Percentiles rank a stretch among this genome's conserved stretches.
phyloP scores from a whole-genome alignment of 768 basidiomycete genomes.

The Lactifluus rugatus region DNA sequence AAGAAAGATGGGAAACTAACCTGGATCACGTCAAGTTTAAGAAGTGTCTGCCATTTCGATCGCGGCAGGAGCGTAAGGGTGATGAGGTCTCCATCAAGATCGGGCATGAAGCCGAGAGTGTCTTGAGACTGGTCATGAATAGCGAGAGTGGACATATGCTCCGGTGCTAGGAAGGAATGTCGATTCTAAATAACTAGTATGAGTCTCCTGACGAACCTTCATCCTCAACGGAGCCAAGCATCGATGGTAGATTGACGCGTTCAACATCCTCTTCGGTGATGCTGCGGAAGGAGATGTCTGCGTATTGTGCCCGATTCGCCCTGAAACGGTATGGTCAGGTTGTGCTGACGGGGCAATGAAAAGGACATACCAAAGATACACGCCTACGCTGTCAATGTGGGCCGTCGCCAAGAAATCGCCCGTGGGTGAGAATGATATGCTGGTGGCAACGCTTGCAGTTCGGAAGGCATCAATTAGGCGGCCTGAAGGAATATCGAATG shows the following conservation, averaged over 20 bases:
- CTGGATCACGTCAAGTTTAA: conserved; percentile 91
- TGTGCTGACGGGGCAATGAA: not conserved
- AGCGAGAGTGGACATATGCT: conserved; percentile 56
- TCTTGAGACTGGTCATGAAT: conserved; percentile 53
- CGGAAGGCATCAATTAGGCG: conserved; percentile 86
- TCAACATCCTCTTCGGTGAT: conserved; percentile 68
- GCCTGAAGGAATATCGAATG: conserved; percentile 93
- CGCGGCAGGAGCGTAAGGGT: conserved; percentile 89
- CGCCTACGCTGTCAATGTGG: conserved; percentile 88
- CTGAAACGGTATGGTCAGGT: conserved; percentile 29
- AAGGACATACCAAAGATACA: conserved; percentile 75
- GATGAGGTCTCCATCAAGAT: conserved; percentile 83
- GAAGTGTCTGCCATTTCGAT: conserved; percentile 91
- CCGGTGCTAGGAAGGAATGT: conserved; percentile 40
- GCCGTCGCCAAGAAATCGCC: conserved; percentile 93
- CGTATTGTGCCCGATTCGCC: conserved; percentile 94
- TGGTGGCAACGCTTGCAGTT: conserved; percentile 80
- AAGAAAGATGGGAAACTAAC: conserved; percentile 31
- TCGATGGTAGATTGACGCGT: conserved; percentile 66
- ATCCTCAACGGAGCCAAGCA: conserved; percentile 76
- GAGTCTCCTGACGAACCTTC: conserved; percentile 42
- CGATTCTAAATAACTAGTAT: conserved; percentile 4
- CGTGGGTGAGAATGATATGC: conserved; percentile 86
- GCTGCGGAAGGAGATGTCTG: conserved; percentile 71
- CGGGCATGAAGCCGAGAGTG: conserved; percentile 76